phyloP scores from a whole-genome alignment of 1,284 basidiomycete genomes.

The Sporisorium iseilematis-ciliati region DNA sequence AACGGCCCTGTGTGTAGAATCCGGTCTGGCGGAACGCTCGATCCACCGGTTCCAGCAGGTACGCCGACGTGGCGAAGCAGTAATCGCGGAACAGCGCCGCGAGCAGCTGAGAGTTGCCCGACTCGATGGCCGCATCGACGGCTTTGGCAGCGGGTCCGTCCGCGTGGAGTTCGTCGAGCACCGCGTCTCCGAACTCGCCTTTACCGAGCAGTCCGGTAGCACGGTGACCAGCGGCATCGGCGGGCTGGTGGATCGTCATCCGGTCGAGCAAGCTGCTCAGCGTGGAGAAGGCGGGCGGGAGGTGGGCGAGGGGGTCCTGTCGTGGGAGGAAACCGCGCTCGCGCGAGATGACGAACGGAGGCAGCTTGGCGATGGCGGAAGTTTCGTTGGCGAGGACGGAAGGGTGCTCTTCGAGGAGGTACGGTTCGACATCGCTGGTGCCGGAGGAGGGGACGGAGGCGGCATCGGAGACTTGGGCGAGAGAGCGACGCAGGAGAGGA shows the following conservation, averaged over 20 bases:
- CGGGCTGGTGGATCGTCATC: slow-evolving; percentile 66
- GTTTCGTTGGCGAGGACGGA: slow-evolving; percentile 26
- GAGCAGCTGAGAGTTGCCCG: slow-evolving; percentile 52
- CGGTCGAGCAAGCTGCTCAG: slow-evolving; percentile 59
- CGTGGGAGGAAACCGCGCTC: slow-evolving; percentile 59
- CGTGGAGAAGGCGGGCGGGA: slow-evolving; percentile 51
- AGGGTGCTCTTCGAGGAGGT: slow-evolving; percentile 59
- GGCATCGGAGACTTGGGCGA: slow-evolving; percentile 48
- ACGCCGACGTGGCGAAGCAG: slow-evolving; percentile 65
- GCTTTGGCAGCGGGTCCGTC: slow-evolving; percentile 43
- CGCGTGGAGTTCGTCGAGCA: slow-evolving; percentile 52
- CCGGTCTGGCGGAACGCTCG: slow-evolving; percentile 56
- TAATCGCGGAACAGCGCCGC: slow-evolving; percentile 67
- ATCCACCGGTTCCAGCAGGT: slow-evolving; percentile 66
- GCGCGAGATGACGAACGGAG: slow-evolving; percentile 56
- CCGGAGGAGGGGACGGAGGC: slow-evolving; percentile 18
- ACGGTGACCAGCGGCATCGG: slow-evolving; percentile 47
- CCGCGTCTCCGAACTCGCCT: slow-evolving; percentile 63
- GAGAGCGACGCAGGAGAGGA: slow-evolving; percentile 15
- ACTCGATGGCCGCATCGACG: slow-evolving; percentile 48
- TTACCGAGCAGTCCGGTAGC: slow-evolving; percentile 58
- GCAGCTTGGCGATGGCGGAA: slow-evolving; percentile 47
- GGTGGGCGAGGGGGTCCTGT: slow-evolving; percentile 53
- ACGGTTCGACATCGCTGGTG: slow-evolving; percentile 44
- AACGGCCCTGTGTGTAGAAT: slow-evolving; percentile 54